Base-by-base conservation (phyloP, 805 yeast species). In the Barnettozyma populi region DNA sequence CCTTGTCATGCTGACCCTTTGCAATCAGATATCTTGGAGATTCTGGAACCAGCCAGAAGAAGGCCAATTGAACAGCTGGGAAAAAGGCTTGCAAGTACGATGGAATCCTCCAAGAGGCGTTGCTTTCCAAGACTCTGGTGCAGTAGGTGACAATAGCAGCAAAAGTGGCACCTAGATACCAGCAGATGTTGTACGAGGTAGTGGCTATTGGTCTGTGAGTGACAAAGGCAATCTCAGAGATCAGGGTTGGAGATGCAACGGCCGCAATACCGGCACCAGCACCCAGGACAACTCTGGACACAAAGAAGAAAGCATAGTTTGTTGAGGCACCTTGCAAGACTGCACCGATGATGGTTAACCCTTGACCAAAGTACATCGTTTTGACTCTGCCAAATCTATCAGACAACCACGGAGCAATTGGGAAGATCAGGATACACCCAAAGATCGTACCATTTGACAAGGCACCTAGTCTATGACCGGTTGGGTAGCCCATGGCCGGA, bases 81-180 rank as follows among this genome's bases (percentile, higher is more conserved):
- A 73, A 63, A 7, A 67, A 55, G 38, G 72, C 76, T 61, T 79
- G 84, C 38, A 78, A 50, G 44, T 68, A 67, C 5, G 79, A 67
- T 34, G 84, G 83, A 45, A 78, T 64, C 62, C 78, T 74, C 82
- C 82, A 78, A 29, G 72, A 64, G 69, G 72, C 70, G 32, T 63
- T 57, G 39, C 55, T 45, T 8, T 23, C 43, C 3, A 60, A 24
- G 38, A 47, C 44, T 49, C 60, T 61, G 13, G 77, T 66, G 57
- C 79, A 80, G 51, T 65, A 75, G 2, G 78, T 65, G 44, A 71
- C 68, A 74, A 76, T 70, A 19, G 78, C 75, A 8, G 80, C 75
- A 41, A 76, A 56, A 44, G 73, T 57, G 13, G 78, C 76, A 34
- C 82, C 82, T 25, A 74, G 55, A 52, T 73, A 75, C 79, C 78